These are phyloP conservation scores for Penicillium salamii DNA, from an alignment of 495 filamentous ascomycete species.

Conservation along the genomic window DNA sequence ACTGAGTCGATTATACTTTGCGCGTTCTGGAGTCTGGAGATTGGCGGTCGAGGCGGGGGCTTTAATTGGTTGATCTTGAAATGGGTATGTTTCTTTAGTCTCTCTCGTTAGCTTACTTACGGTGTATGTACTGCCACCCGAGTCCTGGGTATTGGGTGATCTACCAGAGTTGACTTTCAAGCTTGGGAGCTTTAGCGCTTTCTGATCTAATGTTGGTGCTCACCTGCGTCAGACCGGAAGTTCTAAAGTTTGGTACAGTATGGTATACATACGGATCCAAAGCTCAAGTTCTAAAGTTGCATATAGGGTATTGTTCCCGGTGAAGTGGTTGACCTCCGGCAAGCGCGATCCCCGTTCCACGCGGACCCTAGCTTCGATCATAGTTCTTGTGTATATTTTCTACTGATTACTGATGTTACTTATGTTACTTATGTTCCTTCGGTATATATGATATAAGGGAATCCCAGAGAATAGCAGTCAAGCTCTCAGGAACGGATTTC, in stretches of 20 bases:
- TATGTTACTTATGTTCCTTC: too few species aligned
- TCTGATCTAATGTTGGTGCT: too few species aligned
- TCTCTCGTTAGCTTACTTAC: not conserved
- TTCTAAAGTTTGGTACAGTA: too few species aligned
- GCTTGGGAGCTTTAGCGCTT: too few species aligned
- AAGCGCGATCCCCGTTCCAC: constrained; percentile 7
- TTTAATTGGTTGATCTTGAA: not conserved
- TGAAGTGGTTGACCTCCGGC: constrained; percentile 12
- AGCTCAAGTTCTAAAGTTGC: too few species aligned
- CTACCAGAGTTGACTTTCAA: too few species aligned
- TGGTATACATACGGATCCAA: too few species aligned
- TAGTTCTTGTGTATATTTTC: not conserved
- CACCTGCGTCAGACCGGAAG: too few species aligned
- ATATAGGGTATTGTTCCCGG: constrained; percentile 6
- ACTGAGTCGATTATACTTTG: not conserved
- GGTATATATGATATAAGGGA: not conserved
- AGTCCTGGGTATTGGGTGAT: constrained; percentile 10
- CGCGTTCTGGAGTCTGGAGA: not conserved
- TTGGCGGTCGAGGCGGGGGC: not conserved
- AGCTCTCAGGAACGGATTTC: too few species aligned
- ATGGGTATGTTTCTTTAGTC: not conserved
- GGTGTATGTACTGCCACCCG: constrained; percentile 2
- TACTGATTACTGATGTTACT: too few species aligned
- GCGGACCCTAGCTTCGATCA: constrained; percentile 10
- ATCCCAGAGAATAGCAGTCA: too few species aligned